These are phyloP conservation scores for Excoecaria cochinchinensis DNA, from an alignment of 345 rosid genomes.

Conservation along the genomic window DNA sequence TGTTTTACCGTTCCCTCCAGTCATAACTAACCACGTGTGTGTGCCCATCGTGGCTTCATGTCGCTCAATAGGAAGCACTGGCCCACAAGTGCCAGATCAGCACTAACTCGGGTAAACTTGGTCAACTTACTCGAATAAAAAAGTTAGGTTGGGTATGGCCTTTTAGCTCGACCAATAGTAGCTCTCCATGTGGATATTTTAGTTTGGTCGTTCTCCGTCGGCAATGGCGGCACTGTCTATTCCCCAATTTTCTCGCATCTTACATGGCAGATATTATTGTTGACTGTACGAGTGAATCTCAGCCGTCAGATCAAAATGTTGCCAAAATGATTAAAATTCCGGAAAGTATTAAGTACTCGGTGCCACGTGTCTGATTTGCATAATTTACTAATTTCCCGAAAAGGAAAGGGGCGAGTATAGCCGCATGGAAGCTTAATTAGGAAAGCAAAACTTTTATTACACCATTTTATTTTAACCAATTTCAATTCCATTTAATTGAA, in stretches of 20 bases:
- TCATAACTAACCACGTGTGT: conserved; percentile 18
- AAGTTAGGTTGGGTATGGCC: conserved; percentile 18
- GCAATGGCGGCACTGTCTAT: conserved; percentile 37
- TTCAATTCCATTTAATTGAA: no score
- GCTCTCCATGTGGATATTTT: conserved; percentile 16
- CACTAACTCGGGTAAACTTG: neutral
- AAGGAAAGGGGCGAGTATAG: conserved; percentile 8
- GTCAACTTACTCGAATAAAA: conserved; percentile 10
- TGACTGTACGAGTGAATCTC: conserved; percentile 9
- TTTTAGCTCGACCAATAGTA: conserved; percentile 1
- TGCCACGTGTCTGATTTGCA: conserved; percentile 24
- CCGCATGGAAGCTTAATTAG: neutral
- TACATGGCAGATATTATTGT: conserved; percentile 25
- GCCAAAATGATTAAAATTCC: conserved; percentile 36
- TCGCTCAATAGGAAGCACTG: conserved; percentile 40
- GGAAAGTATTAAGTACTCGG: neutral
- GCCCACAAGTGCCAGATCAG: conserved; percentile 32
- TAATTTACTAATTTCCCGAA: conserved; percentile 20
- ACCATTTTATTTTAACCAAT: no score
- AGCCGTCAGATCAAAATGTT: conserved; percentile 40
- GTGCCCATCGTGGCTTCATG: conserved; percentile 28
- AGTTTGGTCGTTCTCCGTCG: conserved; percentile 18
- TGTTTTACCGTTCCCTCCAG: conserved; percentile 1
- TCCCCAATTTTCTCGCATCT: neutral
- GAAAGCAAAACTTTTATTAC: neutral